A percentile compares a stretch with the other conserved stretches of the same genome.
Evolutionary conservation across 495 filamentous ascomycete species (phyloP).

Genomic region (Xylaria grammica): DNA sequence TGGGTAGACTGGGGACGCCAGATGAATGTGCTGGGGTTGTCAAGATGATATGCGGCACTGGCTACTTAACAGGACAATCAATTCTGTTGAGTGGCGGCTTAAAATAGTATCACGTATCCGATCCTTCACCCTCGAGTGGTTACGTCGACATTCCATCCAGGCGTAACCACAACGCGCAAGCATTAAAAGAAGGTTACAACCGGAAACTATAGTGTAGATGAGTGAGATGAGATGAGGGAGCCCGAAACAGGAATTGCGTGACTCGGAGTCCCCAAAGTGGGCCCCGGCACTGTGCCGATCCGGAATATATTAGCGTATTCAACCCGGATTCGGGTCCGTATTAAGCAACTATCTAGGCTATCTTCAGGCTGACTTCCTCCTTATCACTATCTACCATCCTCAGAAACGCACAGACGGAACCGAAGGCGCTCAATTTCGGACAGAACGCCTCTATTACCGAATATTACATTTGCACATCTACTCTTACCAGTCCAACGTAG

Average conservation of each 20-base stretch:
- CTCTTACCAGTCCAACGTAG: too few species aligned
- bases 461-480: too few species aligned
- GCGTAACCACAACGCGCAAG: background rate
- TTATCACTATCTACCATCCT: background rate
- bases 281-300: background rate
- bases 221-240: too few species aligned
- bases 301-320: background rate
- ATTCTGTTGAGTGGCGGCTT: conserved; percentile 63
- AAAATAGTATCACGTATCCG: conserved; percentile 33
- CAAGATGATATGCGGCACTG: conserved; percentile 68
- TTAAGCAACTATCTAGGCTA: background rate
- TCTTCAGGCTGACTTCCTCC: background rate
- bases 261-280: background rate
- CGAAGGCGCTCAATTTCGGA: too few species aligned
- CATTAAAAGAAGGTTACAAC: too few species aligned
- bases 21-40: conserved; percentile 73
- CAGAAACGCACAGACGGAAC: too few species aligned
- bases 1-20: conserved; percentile 67
- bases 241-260: background rate
- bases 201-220: too few species aligned
- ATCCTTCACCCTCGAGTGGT: background rate
- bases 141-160: background rate
- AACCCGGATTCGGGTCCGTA: background rate
- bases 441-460: too few species aligned
- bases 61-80: conserved; percentile 71